Base-by-base conservation (phyloP, 805 yeast species). In the Metschnikowia santaceciliae region DNA sequence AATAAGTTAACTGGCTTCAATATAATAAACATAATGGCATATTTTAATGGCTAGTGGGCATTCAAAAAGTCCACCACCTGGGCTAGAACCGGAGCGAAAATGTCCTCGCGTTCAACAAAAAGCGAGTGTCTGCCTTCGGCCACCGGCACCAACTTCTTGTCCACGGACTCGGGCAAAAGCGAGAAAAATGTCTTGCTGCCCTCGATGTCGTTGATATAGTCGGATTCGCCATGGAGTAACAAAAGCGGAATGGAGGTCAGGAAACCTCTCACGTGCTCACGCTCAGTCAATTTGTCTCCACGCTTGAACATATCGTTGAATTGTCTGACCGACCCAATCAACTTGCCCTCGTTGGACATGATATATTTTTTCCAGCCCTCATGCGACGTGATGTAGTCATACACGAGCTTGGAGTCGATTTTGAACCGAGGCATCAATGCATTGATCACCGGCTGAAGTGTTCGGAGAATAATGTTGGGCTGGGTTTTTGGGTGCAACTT, bases 161-260 rank as follows among this genome's bases (percentile, higher is more conserved):
- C 70, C 22, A 71, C 62, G 49, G 61, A 53, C 42, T 65, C 64
- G 36, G 72, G 67, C 50, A 69, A 61, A 15, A 66, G 52, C 0
- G 64, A 60, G 43, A 71, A 60, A 49, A 81, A 82, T 48, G 65
- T 58, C 51, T 70, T 62, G 17, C 84, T 71, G 4, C 78, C 82
- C 15, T 71, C 66, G 37, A 71, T 65, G 62, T 77, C 81, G 62
- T 85, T 87, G 57, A 87, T 76, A 35, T 74, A 66, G 63, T 88
- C 95, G n/a, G 65, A 68, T 7, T 72, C 69, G 32, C 92, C 90
- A 62, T 86, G 92, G 40, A 80, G 57, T 10, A 87, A 67, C 32
- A 83, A 63, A 3, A 86, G 59, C 0, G 88, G 81, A 10, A 76
- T 70, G 6, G 71, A 61, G 5, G 71, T 65, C 41, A 66, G 64